Conservation (phyloP, 1,139 yeast species). For the Candida glucosophila region DNA sequence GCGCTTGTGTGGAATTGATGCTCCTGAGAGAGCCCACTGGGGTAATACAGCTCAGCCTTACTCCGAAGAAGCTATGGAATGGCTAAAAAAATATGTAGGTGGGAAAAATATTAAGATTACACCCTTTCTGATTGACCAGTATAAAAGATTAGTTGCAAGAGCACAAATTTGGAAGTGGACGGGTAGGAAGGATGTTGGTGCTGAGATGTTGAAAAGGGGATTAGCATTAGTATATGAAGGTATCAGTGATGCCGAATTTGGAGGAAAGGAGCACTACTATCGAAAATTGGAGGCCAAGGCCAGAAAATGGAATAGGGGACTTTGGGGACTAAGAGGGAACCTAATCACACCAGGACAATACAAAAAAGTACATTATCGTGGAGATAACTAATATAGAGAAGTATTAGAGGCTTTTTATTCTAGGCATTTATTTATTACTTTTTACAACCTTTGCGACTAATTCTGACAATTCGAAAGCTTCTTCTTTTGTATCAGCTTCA, state of each 20-base stretch:
- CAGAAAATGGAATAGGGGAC: slow-evolving; percentile 47
- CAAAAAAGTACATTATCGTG: slow-evolving; percentile 34
- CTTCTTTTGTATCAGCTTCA: slow-evolving; percentile 53
- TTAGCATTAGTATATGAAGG: slow-evolving; percentile 86
- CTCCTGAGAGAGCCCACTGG: slow-evolving; percentile 93
- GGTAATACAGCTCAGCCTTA: slow-evolving; percentile 91
- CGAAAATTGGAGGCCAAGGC: slow-evolving; percentile 53
- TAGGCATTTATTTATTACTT: no score
- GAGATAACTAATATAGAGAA: not conserved
- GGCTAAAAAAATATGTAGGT: slow-evolving; percentile 59
- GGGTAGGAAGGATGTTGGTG: slow-evolving; percentile 72
- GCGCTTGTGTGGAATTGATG: slow-evolving; percentile 91
- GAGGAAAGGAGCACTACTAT: slow-evolving; percentile 59
- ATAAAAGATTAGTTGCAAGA: slow-evolving; percentile 79
- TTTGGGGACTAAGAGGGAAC: slow-evolving; percentile 53
- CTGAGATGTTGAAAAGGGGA: slow-evolving; percentile 78
- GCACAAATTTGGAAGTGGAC: slow-evolving; percentile 68
- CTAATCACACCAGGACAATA: slow-evolving; percentile 77
- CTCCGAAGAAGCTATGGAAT: slow-evolving; percentile 72
- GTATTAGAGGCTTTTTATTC: no score
- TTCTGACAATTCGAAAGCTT: slow-evolving; percentile 24
- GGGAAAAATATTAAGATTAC: slow-evolving; percentile 65
- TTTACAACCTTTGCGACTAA: slow-evolving; percentile 26
- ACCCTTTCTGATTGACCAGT: slow-evolving; percentile 81
- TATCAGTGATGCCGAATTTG: slow-evolving; percentile 75